Evolutionary conservation across 2,329 filamentous ascomycete genomes (phyloP), one percentile per base, ranked within the genome.

Genomic region (Ophiostoma sp.): DNA sequence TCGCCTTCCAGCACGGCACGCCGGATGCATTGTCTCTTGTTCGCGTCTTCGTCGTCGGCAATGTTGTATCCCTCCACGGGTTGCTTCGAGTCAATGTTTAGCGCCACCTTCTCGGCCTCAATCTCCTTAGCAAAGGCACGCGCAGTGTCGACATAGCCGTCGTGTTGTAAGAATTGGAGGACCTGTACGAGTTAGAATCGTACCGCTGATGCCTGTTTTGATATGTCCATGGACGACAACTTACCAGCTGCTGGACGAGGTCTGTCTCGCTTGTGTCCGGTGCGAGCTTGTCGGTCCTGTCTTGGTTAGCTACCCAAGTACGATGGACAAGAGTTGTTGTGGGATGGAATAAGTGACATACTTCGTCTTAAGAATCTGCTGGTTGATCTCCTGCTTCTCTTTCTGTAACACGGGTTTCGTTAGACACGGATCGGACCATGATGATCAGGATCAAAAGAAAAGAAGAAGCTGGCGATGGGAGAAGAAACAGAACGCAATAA

Each of bases 81-180:
- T 39, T 85, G 80, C 66, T 82, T 81, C 50, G 88, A 82, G 72
- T 89, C 88, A 59, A 89, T 85, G 75, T 87, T 88, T 72, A 97
- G 83, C 9, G 92, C 90, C 78, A 88, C 85, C 78, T 92, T 91
- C 80, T 97, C 93, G 19, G 87, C 84, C 71, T 89, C 87, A 33
- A 97, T 90, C 79, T 98, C 95, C 77, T 92, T 87, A 3, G 93
- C 90, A 84, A 99, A 98, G 0, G 93, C 94, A 76, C 91, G 89
- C 9, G 95, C 95, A 0, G 95, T 97, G 77, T 98, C 95, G 8
- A 98, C 92, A 77, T 98, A 98, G 74, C 96, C 96, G 78, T 98
- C 96, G 78, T 98, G 95, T 50, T 95, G 93, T 17, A 99, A 85
- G 77, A 97, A 98, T 82, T 98, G 95, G 52, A 94, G 87, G 22